Base-by-base conservation (phyloP, 2,329 filamentous ascomycete species). In the Apiospora arundinis region DNA sequence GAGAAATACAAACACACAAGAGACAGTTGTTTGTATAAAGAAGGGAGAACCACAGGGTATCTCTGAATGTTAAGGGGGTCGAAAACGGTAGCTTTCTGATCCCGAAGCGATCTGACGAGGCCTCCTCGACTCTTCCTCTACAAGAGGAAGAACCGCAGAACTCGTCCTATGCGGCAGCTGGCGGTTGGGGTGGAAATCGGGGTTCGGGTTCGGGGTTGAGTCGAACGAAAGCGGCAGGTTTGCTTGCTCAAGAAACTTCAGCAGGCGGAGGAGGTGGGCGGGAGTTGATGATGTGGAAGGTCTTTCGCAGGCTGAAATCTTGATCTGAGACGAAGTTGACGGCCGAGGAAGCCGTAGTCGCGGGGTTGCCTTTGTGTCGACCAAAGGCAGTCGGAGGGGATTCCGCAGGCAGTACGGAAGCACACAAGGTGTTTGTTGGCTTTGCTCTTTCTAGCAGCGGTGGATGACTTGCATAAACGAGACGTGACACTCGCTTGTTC, bases 151-250 rank as follows among this genome's bases (percentile, higher is more conserved):
- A 97, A 95, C 93, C 93, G 92, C 90, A 90, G 91, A 92, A 92
- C 90, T 90, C 92, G 93, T 97, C 93, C 94, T 98, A 99, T 99
- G 95, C 96, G 96, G 96, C 96, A 98, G 95, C 94, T 97, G 93
- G 90, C 87, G 85, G 84, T 85, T 85, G 83, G 89, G 85, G 82
- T 85, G 88, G 83, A 87, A 88, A 83, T 83, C 81, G 77, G 86
- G 86, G 82, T 79, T 82, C 75, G 83, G 82, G 81, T 85, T 82
- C 80, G 82, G 81, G 78, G 82, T 82, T 77, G 81, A 81, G 82
- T 87, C 84, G 82, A 88, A 83, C 81, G 88, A 80, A 77, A 84
- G 80, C 77, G 83, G 82, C 79, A 87, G 83, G 84, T 85, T 81
- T 73, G 74, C 74, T 73, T 83, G 80, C 79, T 87, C 87, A 88